These are phyloP conservation scores for Kluyveromyces sp. DNA, from an alignment of 1,139 yeast genomes.

Conservation along the genomic window DNA sequence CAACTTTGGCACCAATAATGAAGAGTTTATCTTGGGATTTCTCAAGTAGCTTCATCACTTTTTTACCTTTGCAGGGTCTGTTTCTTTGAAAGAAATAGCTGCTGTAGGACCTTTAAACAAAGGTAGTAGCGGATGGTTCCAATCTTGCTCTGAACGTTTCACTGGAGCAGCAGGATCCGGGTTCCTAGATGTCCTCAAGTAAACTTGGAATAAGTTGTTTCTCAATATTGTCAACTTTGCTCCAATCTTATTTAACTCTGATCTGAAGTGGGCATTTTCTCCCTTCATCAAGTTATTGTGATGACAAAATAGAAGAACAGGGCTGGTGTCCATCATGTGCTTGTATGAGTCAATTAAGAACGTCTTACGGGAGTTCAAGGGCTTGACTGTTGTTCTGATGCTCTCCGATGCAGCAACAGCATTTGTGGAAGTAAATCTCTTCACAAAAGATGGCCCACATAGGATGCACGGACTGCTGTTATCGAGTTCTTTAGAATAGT, in stretches of 20 bases:
- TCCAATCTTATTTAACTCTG: slow-evolving; percentile 54
- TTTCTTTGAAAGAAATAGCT: slow-evolving; percentile 56
- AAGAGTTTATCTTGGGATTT: slow-evolving; percentile 63
- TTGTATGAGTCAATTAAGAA: slow-evolving; percentile 75
- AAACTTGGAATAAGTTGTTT: slow-evolving; percentile 63
- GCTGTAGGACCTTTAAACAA: slow-evolving; percentile 83
- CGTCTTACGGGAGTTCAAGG: slow-evolving; percentile 64
- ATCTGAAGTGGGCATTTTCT: slow-evolving; percentile 59
- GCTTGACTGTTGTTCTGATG: slow-evolving; percentile 42
- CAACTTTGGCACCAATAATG: slow-evolving; percentile 79
- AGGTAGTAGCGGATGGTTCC: slow-evolving; percentile 58
- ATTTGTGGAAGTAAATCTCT: not conserved
- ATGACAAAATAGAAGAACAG: slow-evolving; percentile 69
- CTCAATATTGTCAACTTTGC: slow-evolving; percentile 62
- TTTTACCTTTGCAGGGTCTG: slow-evolving; percentile 65
- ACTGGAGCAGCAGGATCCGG: slow-evolving; percentile 67
- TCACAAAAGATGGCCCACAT: not conserved
- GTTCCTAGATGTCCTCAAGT: slow-evolving; percentile 60
- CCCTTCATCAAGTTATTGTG: slow-evolving; percentile 69
- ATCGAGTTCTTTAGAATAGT: not conserved
- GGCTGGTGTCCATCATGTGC: slow-evolving; percentile 55
- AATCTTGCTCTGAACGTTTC: slow-evolving; percentile 36
- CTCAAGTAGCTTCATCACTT: slow-evolving; percentile 54
- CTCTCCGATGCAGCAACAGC: not conserved
- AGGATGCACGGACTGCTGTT: not conserved